Base-by-base conservation (phyloP, 257 asterid genomes). In the Nicotiana undulata region DNA sequence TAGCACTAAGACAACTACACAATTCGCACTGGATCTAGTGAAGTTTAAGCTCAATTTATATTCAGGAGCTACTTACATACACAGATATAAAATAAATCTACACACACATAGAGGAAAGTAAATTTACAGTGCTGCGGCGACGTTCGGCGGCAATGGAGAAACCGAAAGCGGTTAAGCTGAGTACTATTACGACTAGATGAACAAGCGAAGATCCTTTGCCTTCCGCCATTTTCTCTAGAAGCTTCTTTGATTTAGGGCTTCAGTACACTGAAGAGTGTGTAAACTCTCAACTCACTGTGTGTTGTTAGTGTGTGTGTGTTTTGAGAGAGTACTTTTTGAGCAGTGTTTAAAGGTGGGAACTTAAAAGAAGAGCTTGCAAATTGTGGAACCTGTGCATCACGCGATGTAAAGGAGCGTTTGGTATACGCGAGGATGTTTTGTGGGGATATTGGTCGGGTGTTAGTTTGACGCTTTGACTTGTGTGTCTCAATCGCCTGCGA, bases 101-200 rank as follows among this genome's bases (percentile, higher is more conserved):
- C 15, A 18, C 49, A 20, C 37, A 72, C n/a, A n/a, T n/a, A 67
- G 37, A 51, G 53, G 63, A 75, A 68, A 56, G 64, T 49, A 15
- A 49, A 12, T 63, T 85, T 90, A 92, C 98, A 74, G 85, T 85
- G 96, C 97, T 94, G 40, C 98, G 89, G 53, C 98, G 97, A 31
- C 93, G 97, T 80, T 92, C 98, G 18, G 98, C 98, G 67, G 98
- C 98, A 85, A 94, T 92, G 79, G 98, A 64, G 80, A 94, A 94
- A 44, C 97, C 98, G 81, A 94, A 94, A 82, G 98, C 98, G 29
- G 86, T 84, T 85, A 94, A 91, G 90, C 98, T 92, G 63, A 91
- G 83, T 29, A 89, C 84, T 13, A 92, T 90, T 22, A 91, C 94
- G 3, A 94, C 85, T 72, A 94, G 91, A 93, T 94, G 98, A 84